Percentiles rank a stretch among this genome's conserved stretches.
phyloP scores from a whole-genome alignment of 2,329 filamentous ascomycete species.

The Zymoseptoria tritici region DNA sequence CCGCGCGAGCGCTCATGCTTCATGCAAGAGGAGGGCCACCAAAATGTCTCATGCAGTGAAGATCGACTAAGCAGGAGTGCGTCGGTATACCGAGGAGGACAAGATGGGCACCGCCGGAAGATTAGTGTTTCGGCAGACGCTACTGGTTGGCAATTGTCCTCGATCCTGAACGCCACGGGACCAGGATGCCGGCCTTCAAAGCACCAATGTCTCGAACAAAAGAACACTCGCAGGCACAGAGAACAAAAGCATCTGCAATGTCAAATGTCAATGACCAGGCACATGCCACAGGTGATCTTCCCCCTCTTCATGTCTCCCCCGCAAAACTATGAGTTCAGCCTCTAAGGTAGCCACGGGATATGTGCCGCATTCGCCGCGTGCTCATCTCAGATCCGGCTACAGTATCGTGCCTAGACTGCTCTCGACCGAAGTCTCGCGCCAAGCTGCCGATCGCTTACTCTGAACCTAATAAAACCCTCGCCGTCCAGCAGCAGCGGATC shows the following conservation, averaged over 20 bases:
- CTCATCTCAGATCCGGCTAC: neutral
- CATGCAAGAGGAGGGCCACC: neutral
- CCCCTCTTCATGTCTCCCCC: neutral
- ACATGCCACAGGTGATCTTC: neutral
- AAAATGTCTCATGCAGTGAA: neutral
- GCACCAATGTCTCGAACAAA: neutral
- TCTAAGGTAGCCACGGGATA: neutral
- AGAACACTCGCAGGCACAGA: neutral
- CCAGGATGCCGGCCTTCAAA: neutral
- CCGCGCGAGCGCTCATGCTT: slow-evolving; percentile 19
- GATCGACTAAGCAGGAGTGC: neutral
- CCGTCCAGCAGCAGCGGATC: no score
- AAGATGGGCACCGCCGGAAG: neutral
- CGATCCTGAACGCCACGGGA: neutral
- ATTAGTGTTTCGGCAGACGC: neutral
- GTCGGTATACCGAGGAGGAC: neutral
- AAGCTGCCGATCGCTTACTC: neutral
- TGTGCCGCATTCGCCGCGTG: neutral
- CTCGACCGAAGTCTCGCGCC: neutral
- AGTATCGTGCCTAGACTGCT: neutral
- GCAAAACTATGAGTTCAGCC: neutral
- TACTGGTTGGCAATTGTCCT: neutral
- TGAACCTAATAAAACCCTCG: neutral
- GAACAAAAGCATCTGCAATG: neutral
- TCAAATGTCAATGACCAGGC: neutral